Evolutionary conservation across 2,329 filamentous ascomycete species (phyloP), one percentile per base, ranked within the genome.

Genomic region (Trichoderma atrobrunneum): DNA sequence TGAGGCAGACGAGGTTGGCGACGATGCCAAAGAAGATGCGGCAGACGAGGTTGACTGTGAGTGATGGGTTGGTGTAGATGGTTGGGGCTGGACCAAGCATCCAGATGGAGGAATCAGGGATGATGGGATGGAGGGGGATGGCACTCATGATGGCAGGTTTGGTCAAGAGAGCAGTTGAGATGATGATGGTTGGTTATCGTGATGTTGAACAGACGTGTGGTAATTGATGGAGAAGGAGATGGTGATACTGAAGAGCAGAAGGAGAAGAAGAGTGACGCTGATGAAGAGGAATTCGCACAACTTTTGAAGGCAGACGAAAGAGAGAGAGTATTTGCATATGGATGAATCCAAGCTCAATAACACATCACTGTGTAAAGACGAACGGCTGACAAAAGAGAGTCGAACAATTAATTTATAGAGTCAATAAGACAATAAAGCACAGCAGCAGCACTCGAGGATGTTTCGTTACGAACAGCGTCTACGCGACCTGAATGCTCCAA

Each of bases 11-110:
- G 12, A 85, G 26, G 34, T 85, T 84, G 65, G 84, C 84, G 14
- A 85, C 1, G 57, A 85, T 74, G 21, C 84, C 83, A 21, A 89
- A 77, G 39, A 84, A 70, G 21, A 89, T 81, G n/a, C 88, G 83
- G 68, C 81, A 81, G 68, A 86, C 75, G 56, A 87, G 79, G 79
- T 89, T 89, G 73, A 82, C 81, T 2, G 77, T 79, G 39, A 84
- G 77, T 3, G 78, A 72, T 2, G 81, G 76, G 7, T 73, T 78
- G 11, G 76, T 78, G 75, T 76, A 77, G 16, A 78, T 76, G 28
- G 54, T 11, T 3, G 67, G 36, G 18, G 8, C 4, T 14, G 21
- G 60, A 24, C 51, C 54, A 62, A 14, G 21, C 36, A 62, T 26
- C 4, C 74, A 11, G 72, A 71, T 51, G 73, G 76, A 10, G 76